A percentile compares a stretch with the other conserved stretches of the same genome.
Conservation (phyloP, 2,329 filamentous ascomycete species). For the Alternaria ethzedia region DNA sequence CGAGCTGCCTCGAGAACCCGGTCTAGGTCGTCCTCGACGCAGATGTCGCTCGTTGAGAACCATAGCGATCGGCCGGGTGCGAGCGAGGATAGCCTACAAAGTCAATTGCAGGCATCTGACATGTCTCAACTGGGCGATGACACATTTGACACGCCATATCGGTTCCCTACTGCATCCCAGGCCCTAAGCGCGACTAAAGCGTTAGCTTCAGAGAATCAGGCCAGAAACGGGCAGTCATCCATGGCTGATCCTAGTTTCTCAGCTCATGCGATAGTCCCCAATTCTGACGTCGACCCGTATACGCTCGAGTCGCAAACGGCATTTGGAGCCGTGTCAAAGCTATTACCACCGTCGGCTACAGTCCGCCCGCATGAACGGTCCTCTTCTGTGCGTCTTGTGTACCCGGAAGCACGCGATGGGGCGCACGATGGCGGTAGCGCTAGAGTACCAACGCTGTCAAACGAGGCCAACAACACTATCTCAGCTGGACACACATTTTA, state of each 20-base stretch:
- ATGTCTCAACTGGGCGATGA: not conserved
- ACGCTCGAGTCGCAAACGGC: constrained; percentile 1
- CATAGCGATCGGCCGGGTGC: constrained; percentile 8
- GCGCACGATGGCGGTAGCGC: constrained; percentile 17
- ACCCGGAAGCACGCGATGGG: constrained; percentile 30
- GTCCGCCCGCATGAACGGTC: constrained; percentile 19
- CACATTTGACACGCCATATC: not conserved
- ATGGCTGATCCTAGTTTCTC: not conserved
- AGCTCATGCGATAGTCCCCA: constrained; percentile 11
- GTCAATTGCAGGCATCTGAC: constrained; percentile 1
- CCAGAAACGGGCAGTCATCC: constrained; percentile 19
- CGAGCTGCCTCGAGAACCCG: constrained; percentile 27
- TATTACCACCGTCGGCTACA: constrained; percentile 16
- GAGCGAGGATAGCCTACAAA: constrained; percentile 3
- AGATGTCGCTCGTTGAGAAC: constrained; percentile 10
- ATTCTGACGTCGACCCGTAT: constrained; percentile 2
- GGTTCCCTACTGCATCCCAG: not conserved
- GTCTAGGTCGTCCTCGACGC: constrained; percentile 24
- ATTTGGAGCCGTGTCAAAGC: constrained; percentile 10
- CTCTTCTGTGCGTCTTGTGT: constrained; percentile 23
- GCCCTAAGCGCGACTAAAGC: not conserved
- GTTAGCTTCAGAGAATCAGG: constrained; percentile 10
- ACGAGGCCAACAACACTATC: constrained; percentile 26
- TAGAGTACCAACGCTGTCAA: constrained; percentile 16
- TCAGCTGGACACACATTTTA: constrained; percentile 31